These are phyloP conservation scores for Clarkia xantiana DNA, from an alignment of 345 rosid species.

Conservation along the genomic window DNA sequence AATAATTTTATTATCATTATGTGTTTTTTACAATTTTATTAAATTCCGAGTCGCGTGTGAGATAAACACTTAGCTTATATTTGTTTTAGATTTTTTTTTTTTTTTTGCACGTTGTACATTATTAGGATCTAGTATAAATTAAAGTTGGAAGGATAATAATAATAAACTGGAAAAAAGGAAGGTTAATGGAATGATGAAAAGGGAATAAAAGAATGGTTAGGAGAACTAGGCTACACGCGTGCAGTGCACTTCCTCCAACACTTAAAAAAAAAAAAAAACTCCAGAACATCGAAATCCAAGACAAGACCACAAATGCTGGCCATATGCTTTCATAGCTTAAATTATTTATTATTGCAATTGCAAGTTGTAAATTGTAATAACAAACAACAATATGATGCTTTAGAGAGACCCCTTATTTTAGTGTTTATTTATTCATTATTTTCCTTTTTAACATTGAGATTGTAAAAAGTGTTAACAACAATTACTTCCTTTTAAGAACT, in stretches of 20 bases:
- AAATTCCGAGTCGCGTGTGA: too few species aligned
- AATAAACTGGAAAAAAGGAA: not conserved
- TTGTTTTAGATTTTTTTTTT: too few species aligned
- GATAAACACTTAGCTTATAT: too few species aligned
- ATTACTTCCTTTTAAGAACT: too few species aligned
- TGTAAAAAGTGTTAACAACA: too few species aligned
- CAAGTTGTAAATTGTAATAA: not conserved
- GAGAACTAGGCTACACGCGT: constrained; percentile 10
- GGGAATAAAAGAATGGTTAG: constrained; percentile 5
- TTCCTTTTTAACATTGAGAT: too few species aligned
- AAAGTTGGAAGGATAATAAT: not conserved
- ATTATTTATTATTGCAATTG: not conserved
- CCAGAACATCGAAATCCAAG: constrained; percentile 6
- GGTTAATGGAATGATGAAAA: not conserved
- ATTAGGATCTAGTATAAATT: too few species aligned
- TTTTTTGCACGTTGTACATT: too few species aligned
- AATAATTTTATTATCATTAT: too few species aligned
- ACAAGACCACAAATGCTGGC: constrained; percentile 5
- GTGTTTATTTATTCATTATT: constrained; percentile 5
- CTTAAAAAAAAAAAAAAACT: constrained; percentile 2
- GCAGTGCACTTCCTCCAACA: constrained; percentile 9
- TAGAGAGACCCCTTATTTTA: not conserved
- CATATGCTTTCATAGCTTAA: constrained; percentile 1
- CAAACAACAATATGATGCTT: not conserved
- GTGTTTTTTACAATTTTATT: too few species aligned